A percentile compares a stretch with the other conserved stretches of the same genome.
Evolutionary conservation across 2,329 filamentous ascomycete species (phyloP).

Genomic region (Claviceps monticola): DNA sequence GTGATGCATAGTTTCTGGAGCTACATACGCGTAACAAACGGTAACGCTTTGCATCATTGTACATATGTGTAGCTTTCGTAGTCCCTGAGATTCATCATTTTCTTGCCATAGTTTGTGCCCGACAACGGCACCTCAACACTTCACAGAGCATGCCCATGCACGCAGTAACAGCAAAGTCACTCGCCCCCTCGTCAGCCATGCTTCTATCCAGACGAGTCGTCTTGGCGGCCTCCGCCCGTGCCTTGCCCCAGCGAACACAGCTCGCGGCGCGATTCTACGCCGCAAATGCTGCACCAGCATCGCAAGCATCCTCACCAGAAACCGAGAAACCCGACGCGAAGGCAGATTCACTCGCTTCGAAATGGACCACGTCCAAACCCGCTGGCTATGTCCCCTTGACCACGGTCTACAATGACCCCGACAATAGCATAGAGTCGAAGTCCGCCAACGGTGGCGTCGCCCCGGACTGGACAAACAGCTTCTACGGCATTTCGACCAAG

Average conservation of each 20-base stretch:
- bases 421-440: too few relatives aligned
- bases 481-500: slow-evolving; percentile 58
- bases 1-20: too few relatives aligned
- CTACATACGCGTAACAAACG: too few relatives aligned
- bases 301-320: neutral
- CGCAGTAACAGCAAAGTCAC: neutral
- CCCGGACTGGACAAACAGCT: slow-evolving; percentile 71
- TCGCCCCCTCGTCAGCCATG: slow-evolving; percentile 10
- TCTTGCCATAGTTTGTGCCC: too few relatives aligned
- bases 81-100: too few relatives aligned
- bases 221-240: slow-evolving; percentile 9
- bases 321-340: neutral
- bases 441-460: slow-evolving; percentile 1
- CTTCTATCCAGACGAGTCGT: slow-evolving; percentile 13
- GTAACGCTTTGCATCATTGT: too few relatives aligned
- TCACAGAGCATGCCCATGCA: too few relatives aligned
- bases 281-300: slow-evolving; percentile 9
- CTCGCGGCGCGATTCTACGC: slow-evolving; percentile 12
- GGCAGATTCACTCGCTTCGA: neutral
- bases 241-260: slow-evolving; percentile 1
- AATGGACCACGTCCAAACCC: slow-evolving; percentile 1
- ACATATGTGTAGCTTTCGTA: too few relatives aligned
- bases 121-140: too few relatives aligned
- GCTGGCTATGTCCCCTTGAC: slow-evolving; percentile 4
- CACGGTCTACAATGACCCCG: slow-evolving; percentile 5